Evolutionary conservation across 805 yeast species (phyloP), one percentile per base, ranked within the genome.

Genomic region (Suhomyces kilbournensis): DNA sequence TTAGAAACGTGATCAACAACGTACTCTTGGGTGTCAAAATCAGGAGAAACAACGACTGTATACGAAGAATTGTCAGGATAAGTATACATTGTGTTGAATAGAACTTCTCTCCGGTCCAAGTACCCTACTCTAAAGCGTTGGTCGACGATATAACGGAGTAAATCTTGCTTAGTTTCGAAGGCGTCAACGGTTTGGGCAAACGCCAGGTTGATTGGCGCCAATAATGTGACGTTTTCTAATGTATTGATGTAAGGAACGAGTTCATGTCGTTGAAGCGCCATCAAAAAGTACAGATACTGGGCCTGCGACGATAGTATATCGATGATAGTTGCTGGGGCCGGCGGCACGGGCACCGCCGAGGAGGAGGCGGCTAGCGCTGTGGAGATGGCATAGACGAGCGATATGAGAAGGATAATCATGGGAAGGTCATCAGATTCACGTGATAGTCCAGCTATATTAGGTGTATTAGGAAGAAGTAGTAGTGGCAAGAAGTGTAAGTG

Each of bases 181-280:
- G 28, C 56, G 34, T 60, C 50, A 7, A 56, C 51, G 20, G 8
- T 4, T 17, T 34, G 28, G 14, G 48, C 74, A 65, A 87, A 88
- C 0, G 96, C 96, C 57, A 85, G 83, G 63, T 90, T 90, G 10
- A 86, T 78, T 0, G 96, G 96, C 1, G 96, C 96, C 40, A 87
- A 64, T n/a, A 90, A 67, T 0, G 96, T 88, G 52, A 85, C 80
- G 63, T 88, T 85, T 22, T 71, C 69, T 54, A 86, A 64, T 19
- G 69, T 69, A 61, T 88, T 89, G 30, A 90, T 64, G 40, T 69
- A 65, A 2, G 90, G 90, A 1, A 90, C 73, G 48, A 85, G 67
- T 12, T 85, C 91, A 48, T 76, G 74, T 49, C 78, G 67, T 62
- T 89, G 96, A 2, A 90, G 55, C 19, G 80, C 68, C 48, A 84